Base-by-base conservation (phyloP, 1,284 basidiomycete genomes). In the Pisolithus thermaeus region DNA sequence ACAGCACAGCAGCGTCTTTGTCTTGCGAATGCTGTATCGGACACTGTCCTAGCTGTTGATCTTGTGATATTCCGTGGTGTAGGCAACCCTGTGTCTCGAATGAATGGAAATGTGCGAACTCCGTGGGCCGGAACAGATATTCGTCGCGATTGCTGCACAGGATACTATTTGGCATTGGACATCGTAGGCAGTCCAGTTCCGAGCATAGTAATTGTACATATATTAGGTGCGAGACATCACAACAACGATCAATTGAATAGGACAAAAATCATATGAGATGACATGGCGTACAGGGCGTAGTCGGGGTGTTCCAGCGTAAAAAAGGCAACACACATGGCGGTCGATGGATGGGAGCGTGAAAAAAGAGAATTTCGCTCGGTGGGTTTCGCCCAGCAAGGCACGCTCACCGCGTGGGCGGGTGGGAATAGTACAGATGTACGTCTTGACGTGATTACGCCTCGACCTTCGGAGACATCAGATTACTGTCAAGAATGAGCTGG, bases 71-170 rank as follows among this genome's bases (percentile, higher is more conserved):
- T 22, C 53, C 50, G 32, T 16, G 8, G 18, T 20, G 48, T 25
- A 9, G 40, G 7, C 47, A 51, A n/a, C 48, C 51, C 30, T 52
- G 50, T 56, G 25, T 51, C 40, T 62, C 72, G 59, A 83, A 83
- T 16, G 74, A 69, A 64, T 83, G 85, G 65, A 82, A 89, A 58
- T 75, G 70, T 9, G 84, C 87, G 44, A 76, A 70, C 51, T 70
- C 61, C 3, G 88, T 87, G 11, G 87, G 86, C 51, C 88, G 75
- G 52, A 73, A 66, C 50, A 91, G 71, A 62, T 68, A 78, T 61
- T 91, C 89, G 66, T 91, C 89, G 49, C 89, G 80, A 66, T 90
- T 91, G 52, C 75, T 80, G 60, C 81, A 83, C 40, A 91, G 67
- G 51, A 90, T 82, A 39, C 88, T 91, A 22, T 35, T 38, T 18